phyloP scores from a whole-genome alignment of 768 basidiomycete genomes.

The Pholiota conissans region DNA sequence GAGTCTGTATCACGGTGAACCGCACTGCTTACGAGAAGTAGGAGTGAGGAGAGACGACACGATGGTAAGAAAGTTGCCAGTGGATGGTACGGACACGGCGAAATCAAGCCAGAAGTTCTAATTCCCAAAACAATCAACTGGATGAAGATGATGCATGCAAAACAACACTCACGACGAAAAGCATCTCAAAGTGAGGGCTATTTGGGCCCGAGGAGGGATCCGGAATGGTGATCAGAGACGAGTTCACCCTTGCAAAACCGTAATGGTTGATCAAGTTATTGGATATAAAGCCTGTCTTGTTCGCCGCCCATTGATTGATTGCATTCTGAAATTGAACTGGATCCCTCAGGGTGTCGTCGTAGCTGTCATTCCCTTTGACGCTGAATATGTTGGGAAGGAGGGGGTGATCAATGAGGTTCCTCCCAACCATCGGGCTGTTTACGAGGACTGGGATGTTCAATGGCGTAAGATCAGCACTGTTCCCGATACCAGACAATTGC shows the following conservation, averaged over 20 bases:
- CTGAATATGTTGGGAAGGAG: slow-evolving; percentile 17
- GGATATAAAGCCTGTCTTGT: slow-evolving; percentile 34
- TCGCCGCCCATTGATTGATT: slow-evolving; percentile 21
- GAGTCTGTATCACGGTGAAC: background rate
- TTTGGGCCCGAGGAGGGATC: slow-evolving; percentile 20
- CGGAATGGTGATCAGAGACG: slow-evolving; percentile 19
- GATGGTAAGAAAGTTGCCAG: slow-evolving; percentile 33
- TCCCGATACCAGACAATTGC: slow-evolving; percentile 23
- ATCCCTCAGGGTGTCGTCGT: slow-evolving; percentile 8
- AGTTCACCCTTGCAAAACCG: slow-evolving; percentile 30
- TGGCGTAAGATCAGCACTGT: slow-evolving; percentile 12
- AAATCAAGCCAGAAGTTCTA: slow-evolving; percentile 20
- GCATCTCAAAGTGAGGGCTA: slow-evolving; percentile 29
- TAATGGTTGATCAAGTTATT: slow-evolving; percentile 33
- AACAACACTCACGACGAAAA: slow-evolving; percentile 28
- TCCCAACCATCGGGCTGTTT: slow-evolving; percentile 23
- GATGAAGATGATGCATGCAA: background rate
- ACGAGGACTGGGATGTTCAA: slow-evolving; percentile 15
- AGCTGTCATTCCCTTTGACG: slow-evolving; percentile 6
- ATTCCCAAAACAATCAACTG: background rate
- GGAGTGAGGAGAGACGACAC: slow-evolving; percentile 30
- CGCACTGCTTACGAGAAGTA: slow-evolving; percentile 30
- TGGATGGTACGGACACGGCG: slow-evolving; percentile 17
- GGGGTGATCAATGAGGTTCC: slow-evolving; percentile 21
- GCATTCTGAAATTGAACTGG: slow-evolving; percentile 16